Base-by-base conservation (phyloP, 352 stramenopile genomes). In the Phytopythium ostracodes region DNA sequence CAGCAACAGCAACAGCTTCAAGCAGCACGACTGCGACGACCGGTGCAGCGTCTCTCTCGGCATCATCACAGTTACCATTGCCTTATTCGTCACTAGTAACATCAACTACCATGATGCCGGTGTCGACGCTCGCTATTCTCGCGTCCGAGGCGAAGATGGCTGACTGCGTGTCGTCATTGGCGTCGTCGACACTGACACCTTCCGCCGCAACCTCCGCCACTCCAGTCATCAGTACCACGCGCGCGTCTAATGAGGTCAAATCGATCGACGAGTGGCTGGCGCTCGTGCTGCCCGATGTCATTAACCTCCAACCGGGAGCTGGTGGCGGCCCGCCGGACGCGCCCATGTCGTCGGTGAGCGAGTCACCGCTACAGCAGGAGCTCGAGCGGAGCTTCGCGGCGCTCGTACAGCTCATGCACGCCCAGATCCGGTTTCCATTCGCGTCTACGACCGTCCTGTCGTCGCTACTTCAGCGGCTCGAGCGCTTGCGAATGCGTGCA, bases 371-470 rank as follows among this genome's bases (percentile, higher is more conserved):
- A 22, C 84, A 92, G 57, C 66, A 71, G 42, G 81, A 91, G 55
- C 89, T 93, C 50, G 79, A 93, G 57, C 76, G 74, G 56, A 82
- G 77, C 54, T 93, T 91, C 56, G 72, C 57, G 17, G 62, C 67
- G 9, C 73, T 91, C 7, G 68, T 91, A 17, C 70, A 67, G 12
- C 67, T 82, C 25, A 63, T 91, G 27, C 63, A 59, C 44, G 53
- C 57, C 18, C 76, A 76, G 46, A 67, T 87, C 11, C 54, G 12
- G 24, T 59, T 59, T 36, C 27, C 65, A 7, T 79, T 86, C 42
- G 47, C 65, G 10, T 65, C 53, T 25, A 56, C 65, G 12, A 24
- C 36, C 14, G 72, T 71, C 44, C 58, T 87, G 9, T 15, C 55
- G 1, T 59, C 49, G n/a, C 60, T 88, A 9, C 50, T 73, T 8